A percentile compares a stretch with the other conserved stretches of the same genome.
These are phyloP conservation scores for Eucalyptus guilfoylei DNA, from an alignment of 345 rosid genomes.

Conservation along the genomic window DNA sequence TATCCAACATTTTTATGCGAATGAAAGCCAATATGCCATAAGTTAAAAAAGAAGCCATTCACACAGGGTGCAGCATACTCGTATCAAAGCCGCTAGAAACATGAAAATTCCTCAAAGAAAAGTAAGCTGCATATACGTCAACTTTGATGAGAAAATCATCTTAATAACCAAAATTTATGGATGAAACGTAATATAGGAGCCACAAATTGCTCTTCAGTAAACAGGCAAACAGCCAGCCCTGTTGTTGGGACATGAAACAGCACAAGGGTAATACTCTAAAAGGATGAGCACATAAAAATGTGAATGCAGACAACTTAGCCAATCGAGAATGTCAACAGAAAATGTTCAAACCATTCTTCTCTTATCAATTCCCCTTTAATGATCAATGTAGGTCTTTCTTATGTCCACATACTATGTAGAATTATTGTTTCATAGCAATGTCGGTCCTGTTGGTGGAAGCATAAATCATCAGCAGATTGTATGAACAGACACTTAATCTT, in stretches of 20 bases:
- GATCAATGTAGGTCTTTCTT: background rate
- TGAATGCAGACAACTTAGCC: background rate
- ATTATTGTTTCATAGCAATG: background rate
- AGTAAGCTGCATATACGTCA: background rate
- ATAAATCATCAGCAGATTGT: background rate
- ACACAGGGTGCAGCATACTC: background rate
- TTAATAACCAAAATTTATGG: background rate
- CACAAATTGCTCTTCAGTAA: background rate
- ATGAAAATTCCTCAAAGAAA: background rate
- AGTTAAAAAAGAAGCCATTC: background rate
- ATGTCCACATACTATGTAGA: background rate
- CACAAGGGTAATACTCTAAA: background rate
- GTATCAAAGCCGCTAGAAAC: background rate
- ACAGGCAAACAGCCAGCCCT: background rate
- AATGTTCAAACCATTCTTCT: background rate
- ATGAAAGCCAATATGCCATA: background rate
- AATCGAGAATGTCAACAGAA: background rate
- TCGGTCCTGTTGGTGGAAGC: background rate
- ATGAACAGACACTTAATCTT: background rate
- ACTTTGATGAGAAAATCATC: background rate
- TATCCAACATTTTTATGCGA: background rate
- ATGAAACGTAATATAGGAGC: background rate
- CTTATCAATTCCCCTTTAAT: background rate
- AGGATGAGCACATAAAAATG: background rate
- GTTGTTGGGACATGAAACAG: background rate